phyloP scores from a whole-genome alignment of 345 rosid genomes.

The Raphanus sativus region DNA sequence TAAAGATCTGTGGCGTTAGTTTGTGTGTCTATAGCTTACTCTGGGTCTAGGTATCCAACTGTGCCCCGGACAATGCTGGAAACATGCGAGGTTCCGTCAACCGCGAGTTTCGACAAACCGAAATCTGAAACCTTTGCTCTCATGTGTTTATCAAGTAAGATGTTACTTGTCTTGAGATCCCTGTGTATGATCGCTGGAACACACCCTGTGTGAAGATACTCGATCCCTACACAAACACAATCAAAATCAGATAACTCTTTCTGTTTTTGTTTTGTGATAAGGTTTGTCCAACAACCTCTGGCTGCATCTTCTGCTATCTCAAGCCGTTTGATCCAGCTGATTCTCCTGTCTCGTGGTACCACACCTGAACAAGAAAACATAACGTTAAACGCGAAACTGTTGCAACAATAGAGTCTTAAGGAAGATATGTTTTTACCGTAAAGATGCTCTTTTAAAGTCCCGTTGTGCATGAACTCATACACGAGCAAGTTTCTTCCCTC shows the following conservation, averaged over 20 bases:
- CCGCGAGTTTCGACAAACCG: slow-evolving; percentile 88
- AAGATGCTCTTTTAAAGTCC: slow-evolving; percentile 98
- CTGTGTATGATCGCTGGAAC: slow-evolving; percentile 94
- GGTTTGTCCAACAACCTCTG: slow-evolving; percentile 49
- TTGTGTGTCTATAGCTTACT: slow-evolving; percentile 50
- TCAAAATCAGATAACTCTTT: slow-evolving; percentile 1
- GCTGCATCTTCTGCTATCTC: slow-evolving; percentile 98
- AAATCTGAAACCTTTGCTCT: slow-evolving; percentile 97
- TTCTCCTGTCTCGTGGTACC: slow-evolving; percentile 53
- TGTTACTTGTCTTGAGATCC: slow-evolving; percentile 94
- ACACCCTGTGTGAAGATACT: slow-evolving; percentile 97
- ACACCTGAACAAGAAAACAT: slow-evolving; percentile 45
- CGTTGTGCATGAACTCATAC: slow-evolving; percentile 95
- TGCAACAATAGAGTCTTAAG: not conserved
- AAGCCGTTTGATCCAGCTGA: slow-evolving; percentile 90
- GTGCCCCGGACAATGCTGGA: slow-evolving; percentile 99
- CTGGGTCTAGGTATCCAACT: slow-evolving; percentile 97
- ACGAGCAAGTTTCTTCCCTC: slow-evolving; percentile 81
- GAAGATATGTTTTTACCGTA: slow-evolving; percentile 57
- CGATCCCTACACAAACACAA: slow-evolving; percentile 65
- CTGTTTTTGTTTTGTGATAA: not conserved
- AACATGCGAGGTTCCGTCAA: slow-evolving; percentile 92
- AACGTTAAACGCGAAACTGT: not conserved
- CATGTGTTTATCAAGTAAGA: slow-evolving; percentile 82
- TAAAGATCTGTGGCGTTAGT: not conserved